phyloP scores from a whole-genome alignment of 2,329 filamentous ascomycete species.

The Salinomyces thailandicus region DNA sequence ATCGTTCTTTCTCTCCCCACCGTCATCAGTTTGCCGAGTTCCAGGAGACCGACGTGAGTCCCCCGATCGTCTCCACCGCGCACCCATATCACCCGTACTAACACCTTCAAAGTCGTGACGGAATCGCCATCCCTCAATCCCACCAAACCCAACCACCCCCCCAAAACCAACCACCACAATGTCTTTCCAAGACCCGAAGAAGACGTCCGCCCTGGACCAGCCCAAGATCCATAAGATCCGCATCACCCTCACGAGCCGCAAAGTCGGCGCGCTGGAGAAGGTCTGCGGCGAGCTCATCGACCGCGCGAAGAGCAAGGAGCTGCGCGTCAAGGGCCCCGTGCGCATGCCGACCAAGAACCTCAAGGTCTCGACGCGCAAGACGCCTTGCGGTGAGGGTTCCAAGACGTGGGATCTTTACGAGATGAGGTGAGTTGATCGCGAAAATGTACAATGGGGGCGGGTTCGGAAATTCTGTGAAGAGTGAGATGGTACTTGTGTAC shows the following conservation, averaged over 20 bases:
- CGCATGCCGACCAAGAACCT: constrained; percentile 95
- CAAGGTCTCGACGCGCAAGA: constrained; percentile 97
- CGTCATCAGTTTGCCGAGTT: constrained; percentile 45
- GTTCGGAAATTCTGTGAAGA: no score
- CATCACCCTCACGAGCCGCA: constrained; percentile 92
- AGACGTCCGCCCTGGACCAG: constrained; percentile 74
- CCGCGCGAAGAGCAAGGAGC: constrained; percentile 95
- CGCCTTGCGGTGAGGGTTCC: constrained; percentile 97
- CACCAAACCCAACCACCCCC: constrained; percentile 8
- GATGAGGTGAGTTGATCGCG: constrained; percentile 54
- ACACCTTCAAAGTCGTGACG: constrained; percentile 1
- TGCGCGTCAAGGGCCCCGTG: constrained; percentile 96
- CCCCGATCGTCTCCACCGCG: no score
- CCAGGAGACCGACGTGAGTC: constrained; percentile 15
- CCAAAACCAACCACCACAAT: constrained; percentile 45
- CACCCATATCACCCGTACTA: no score
- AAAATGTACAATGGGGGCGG: not conserved
- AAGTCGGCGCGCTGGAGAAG: constrained; percentile 93
- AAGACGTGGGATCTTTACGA: constrained; percentile 99
- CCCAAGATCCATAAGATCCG: constrained; percentile 96
- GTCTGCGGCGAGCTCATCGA: constrained; percentile 97
- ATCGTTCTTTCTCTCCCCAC: constrained; percentile 18
- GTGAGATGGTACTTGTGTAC: no score
- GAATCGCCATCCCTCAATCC: not conserved
- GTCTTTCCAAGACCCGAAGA: constrained; percentile 93